These are phyloP conservation scores for Nakaseomyces kungkrabaensis DNA, from an alignment of 1,139 yeast species.

Conservation along the genomic window DNA sequence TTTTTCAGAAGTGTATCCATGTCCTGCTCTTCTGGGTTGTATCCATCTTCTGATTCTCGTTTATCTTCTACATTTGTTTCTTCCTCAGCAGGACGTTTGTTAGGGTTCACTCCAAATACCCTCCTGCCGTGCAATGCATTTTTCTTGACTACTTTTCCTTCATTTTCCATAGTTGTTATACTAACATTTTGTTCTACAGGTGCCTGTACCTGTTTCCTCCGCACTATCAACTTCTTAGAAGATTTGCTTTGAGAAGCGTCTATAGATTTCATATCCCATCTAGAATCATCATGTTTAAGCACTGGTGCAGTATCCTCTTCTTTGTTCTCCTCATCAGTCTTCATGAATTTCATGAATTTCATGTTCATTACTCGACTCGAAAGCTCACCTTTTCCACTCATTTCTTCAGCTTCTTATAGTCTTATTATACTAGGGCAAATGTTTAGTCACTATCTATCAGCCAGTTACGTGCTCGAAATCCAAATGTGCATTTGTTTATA, in stretches of 20 bases:
- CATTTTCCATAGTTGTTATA: conserved; percentile 2
- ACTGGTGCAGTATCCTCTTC: conserved; percentile 26
- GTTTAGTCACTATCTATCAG: no score
- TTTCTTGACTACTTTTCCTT: background rate
- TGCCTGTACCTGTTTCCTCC: background rate
- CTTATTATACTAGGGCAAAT: no score
- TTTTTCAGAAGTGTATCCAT: conserved; percentile 15
- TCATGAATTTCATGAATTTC: conserved; percentile 44
- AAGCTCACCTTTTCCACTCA: conserved; percentile 21
- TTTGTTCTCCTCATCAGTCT: conserved; percentile 30
- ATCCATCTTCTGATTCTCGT: conserved; percentile 16
- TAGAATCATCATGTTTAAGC: background rate
- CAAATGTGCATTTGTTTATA: background rate
- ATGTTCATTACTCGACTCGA: conserved; percentile 33
- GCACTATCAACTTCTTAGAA: background rate
- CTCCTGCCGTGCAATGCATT: conserved; percentile 4
- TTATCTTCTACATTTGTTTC: conserved; percentile 4
- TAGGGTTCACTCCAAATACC: conserved; percentile 4
- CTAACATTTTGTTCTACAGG: conserved; percentile 4
- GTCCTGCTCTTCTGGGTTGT: conserved; percentile 22
- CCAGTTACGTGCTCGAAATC: no score
- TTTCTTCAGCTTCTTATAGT: background rate
- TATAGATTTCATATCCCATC: conserved; percentile 1
- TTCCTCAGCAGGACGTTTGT: conserved; percentile 6
- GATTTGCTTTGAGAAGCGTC: background rate